Conservation (phyloP, 2,329 filamentous ascomycete genomes). For the Colletotrichum plurivorum region DNA sequence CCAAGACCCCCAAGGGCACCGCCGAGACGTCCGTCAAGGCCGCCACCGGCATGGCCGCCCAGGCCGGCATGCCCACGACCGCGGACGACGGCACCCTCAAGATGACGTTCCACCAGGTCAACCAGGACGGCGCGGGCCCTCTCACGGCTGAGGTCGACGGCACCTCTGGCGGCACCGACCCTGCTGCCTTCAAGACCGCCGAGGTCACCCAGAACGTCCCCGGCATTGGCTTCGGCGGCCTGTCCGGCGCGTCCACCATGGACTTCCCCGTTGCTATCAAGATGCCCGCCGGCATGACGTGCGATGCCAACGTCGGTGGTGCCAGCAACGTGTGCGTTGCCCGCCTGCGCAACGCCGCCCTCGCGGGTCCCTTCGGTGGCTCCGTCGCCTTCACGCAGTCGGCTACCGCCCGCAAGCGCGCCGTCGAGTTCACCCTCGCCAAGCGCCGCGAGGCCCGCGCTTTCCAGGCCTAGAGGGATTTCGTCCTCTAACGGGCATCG, state of each 20-base stretch:
- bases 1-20: slow-evolving; percentile 44
- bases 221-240: slow-evolving; percentile 67
- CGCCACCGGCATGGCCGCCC: slow-evolving; percentile 69
- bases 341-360: slow-evolving; percentile 72
- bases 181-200: slow-evolving; percentile 71
- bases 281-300: slow-evolving; percentile 78
- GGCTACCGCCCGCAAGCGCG: slow-evolving; percentile 71
- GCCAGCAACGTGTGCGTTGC: slow-evolving; percentile 75
- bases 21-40: slow-evolving; percentile 67
- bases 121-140: slow-evolving; percentile 78
- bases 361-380: slow-evolving; percentile 76
- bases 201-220: slow-evolving; percentile 73
- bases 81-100: slow-evolving; percentile 77
- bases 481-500: slow-evolving; percentile 9
- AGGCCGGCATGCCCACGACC: slow-evolving; percentile 77
- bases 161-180: slow-evolving; percentile 74
- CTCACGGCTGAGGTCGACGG: slow-evolving; percentile 71
- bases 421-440: slow-evolving; percentile 65
- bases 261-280: slow-evolving; percentile 76
- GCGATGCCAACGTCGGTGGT: slow-evolving; percentile 70
- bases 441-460: slow-evolving; percentile 51
- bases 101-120: slow-evolving; percentile 78
- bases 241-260: slow-evolving; percentile 71
- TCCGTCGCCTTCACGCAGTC: slow-evolving; percentile 76
- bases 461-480: slow-evolving; percentile 33